Conservation (phyloP, 1,284 basidiomycete species). For the Anthracocystis walkeri region DNA sequence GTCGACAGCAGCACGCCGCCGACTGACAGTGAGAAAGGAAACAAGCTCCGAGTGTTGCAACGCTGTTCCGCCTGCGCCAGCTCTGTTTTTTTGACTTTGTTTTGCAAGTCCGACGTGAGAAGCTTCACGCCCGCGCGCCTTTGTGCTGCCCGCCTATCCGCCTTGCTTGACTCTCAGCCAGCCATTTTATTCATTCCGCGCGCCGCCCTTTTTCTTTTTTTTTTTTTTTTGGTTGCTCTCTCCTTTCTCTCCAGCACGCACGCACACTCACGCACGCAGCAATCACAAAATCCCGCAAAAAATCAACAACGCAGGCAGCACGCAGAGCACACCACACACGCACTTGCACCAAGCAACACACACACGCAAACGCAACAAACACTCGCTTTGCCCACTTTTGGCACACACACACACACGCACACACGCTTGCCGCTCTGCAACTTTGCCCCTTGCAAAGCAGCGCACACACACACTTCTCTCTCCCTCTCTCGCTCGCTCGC, state of each 20-base stretch:
- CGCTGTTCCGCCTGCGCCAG: constrained; percentile 1
- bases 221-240: neutral
- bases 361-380: constrained; percentile 9
- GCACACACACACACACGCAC: constrained; percentile 10
- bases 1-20: no score
- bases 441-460: neutral
- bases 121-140: neutral
- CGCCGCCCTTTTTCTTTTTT: constrained; percentile 1
- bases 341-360: neutral
- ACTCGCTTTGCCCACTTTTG: neutral
- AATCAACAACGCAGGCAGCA: neutral
- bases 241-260: neutral
- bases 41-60: no score
- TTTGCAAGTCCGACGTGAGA: constrained; percentile 20
- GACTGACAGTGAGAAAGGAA: no score
- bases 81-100: neutral
- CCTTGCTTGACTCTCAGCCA: neutral
- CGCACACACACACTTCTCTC: constrained; percentile 10
- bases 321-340: neutral
- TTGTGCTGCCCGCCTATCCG: neutral
- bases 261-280: no score
- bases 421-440: constrained; percentile 4
- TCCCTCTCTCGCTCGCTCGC: constrained; percentile 7
- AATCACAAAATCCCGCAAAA: no score
- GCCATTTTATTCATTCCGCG: neutral